Conservation (phyloP, 306 rosid species). For the Vigna reflexopilosa region DNA sequence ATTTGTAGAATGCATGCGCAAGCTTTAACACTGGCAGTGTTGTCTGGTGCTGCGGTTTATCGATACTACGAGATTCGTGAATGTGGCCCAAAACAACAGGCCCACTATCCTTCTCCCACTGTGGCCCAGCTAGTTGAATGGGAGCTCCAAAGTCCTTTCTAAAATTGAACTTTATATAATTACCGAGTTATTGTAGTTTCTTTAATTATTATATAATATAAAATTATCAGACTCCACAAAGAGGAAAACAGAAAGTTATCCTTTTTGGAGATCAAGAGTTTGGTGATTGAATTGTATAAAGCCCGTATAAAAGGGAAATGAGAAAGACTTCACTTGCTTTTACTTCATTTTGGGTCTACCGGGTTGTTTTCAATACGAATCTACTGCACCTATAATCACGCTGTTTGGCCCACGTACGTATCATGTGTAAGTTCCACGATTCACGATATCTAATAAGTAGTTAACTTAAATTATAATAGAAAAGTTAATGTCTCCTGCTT, state of each 20-base stretch:
- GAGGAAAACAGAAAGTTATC: not conserved
- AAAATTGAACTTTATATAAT: not conserved
- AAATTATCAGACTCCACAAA: not conserved
- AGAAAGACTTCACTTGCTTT: too few species aligned
- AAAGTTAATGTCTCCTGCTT: too few species aligned
- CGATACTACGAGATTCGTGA: constrained; percentile 62
- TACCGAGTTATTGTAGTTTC: too few species aligned
- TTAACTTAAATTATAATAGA: too few species aligned
- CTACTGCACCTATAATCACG: too few species aligned
- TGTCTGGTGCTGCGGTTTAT: constrained; percentile 73
- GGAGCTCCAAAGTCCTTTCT: constrained; percentile 39
- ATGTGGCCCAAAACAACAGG: not conserved
- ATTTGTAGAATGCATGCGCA: constrained; percentile 79
- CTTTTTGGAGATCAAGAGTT: not conserved
- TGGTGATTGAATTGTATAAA: too few species aligned
- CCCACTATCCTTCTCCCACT: constrained; percentile 16
- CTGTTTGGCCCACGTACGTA: too few species aligned
- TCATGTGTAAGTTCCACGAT: too few species aligned
- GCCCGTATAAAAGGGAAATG: not conserved
- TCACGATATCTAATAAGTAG: too few species aligned
- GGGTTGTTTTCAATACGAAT: too few species aligned
- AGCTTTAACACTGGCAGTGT: constrained; percentile 76
- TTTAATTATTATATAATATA: not conserved
- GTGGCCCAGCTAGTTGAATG: not conserved
- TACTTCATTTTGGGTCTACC: too few species aligned